These are phyloP conservation scores for Fusarium goolgardi DNA, from an alignment of 2,329 filamentous ascomycete genomes.

Conservation along the genomic window DNA sequence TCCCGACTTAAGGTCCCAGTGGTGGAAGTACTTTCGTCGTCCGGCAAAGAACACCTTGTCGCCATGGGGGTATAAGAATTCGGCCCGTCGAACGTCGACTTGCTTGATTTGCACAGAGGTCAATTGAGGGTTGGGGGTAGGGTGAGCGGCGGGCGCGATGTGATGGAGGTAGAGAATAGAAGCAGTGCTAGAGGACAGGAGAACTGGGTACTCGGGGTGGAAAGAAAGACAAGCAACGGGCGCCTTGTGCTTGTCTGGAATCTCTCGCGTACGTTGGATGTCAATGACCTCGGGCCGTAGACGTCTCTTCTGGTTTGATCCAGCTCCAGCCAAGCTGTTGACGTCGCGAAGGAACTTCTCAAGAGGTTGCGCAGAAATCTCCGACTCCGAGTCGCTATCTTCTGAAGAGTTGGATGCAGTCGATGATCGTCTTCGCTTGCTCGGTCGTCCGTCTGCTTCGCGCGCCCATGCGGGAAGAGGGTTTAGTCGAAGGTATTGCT, in stretches of 20 bases:
- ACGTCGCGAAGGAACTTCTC: slow-evolving; percentile 83
- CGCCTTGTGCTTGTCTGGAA: slow-evolving; percentile 81
- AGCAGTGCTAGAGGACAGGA: slow-evolving; percentile 88
- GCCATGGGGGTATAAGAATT: slow-evolving; percentile 79
- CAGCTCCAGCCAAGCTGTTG: slow-evolving; percentile 69
- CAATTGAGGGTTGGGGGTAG: slow-evolving; percentile 86
- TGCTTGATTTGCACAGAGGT: slow-evolving; percentile 88
- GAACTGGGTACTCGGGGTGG: slow-evolving; percentile 87
- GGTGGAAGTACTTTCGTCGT: slow-evolving; percentile 90
- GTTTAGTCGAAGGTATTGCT: slow-evolving; percentile 75
- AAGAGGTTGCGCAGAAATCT: slow-evolving; percentile 78
- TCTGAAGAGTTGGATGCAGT: slow-evolving; percentile 63
- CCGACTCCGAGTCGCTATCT: slow-evolving; percentile 68
- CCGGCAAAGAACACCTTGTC: slow-evolving; percentile 89
- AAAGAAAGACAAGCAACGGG: slow-evolving; percentile 87
- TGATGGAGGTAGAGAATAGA: slow-evolving; percentile 91
- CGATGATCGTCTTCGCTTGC: slow-evolving; percentile 65
- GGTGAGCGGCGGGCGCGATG: slow-evolving; percentile 78
- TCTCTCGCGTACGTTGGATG: slow-evolving; percentile 89
- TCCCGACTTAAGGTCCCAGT: slow-evolving; percentile 88
- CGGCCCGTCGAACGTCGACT: slow-evolving; percentile 85
- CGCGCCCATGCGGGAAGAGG: slow-evolving; percentile 71
- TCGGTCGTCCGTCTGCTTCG: slow-evolving; percentile 61
- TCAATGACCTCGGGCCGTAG: slow-evolving; percentile 89
- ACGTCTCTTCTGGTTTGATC: slow-evolving; percentile 71